Percentiles rank a stretch among this genome's conserved stretches.
Conservation (phyloP, 2,329 filamentous ascomycete species). For the Gyromitra esculenta region DNA sequence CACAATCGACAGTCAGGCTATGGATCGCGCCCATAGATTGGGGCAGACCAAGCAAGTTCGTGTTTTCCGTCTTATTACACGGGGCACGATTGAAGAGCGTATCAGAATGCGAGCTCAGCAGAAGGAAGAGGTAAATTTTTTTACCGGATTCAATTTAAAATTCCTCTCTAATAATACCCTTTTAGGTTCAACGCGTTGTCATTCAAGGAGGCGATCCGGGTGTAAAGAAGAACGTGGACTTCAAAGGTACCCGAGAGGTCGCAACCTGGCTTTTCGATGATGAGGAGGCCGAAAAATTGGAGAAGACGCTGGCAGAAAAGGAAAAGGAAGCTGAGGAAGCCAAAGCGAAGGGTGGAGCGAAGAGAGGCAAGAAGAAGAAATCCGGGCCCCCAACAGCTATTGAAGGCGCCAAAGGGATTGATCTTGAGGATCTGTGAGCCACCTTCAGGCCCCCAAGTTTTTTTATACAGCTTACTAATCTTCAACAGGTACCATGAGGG, state of each 20-base stretch:
- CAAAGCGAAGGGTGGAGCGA: slow-evolving; percentile 63
- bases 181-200: slow-evolving; percentile 74
- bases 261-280: slow-evolving; percentile 99
- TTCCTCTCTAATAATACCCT: slow-evolving; percentile 81
- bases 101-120: slow-evolving; percentile 96
- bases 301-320: slow-evolving; percentile 80
- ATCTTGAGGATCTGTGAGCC: slow-evolving; percentile 68
- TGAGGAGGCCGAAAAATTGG: slow-evolving; percentile 92
- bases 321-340: slow-evolving; percentile 71
- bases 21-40: slow-evolving; percentile 97
- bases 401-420: slow-evolving; percentile 67
- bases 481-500: slow-evolving; percentile 97
- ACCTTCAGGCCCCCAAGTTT: slow-evolving; percentile 4
- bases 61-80: slow-evolving; percentile 96
- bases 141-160: background rate
- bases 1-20: slow-evolving; percentile 97
- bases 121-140: slow-evolving; percentile 98
- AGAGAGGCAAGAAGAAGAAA: slow-evolving; percentile 66
- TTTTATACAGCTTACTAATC: slow-evolving; percentile 6
- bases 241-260: slow-evolving; percentile 76
- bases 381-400: slow-evolving; percentile 68
- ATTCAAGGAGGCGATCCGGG: slow-evolving; percentile 87
- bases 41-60: slow-evolving; percentile 96
- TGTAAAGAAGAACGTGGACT: slow-evolving; percentile 73
- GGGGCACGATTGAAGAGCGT: slow-evolving; percentile 95